Percentiles rank a stretch among this genome's conserved stretches.
Conservation (phyloP, 768 basidiomycete genomes). For the Dendrothele bispora region DNA sequence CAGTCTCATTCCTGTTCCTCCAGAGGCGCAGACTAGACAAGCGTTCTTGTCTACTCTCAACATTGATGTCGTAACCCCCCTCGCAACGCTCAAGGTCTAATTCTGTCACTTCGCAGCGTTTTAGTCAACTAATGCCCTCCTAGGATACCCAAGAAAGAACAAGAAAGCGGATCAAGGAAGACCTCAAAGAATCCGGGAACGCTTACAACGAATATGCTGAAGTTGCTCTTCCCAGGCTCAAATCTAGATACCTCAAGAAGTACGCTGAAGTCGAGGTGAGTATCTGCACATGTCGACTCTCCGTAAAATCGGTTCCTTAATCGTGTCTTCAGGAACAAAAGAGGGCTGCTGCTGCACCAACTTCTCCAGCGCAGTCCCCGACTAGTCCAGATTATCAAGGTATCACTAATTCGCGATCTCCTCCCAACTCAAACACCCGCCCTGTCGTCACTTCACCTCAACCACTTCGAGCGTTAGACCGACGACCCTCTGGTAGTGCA, state of each 20-base stretch:
- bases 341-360: slow-evolving; percentile 37
- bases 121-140: slow-evolving; percentile 2
- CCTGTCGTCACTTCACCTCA: slow-evolving; percentile 70
- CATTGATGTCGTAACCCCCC: slow-evolving; percentile 69
- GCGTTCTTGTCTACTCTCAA: slow-evolving; percentile 75
- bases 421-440: slow-evolving; percentile 45
- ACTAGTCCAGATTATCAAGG: slow-evolving; percentile 34
- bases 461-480: slow-evolving; percentile 72
- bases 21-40: slow-evolving; percentile 81
- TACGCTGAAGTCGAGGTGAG: slow-evolving; percentile 85
- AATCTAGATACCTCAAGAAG: slow-evolving; percentile 78
- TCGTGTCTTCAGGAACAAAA: slow-evolving; percentile 60
- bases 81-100: slow-evolving; percentile 65
- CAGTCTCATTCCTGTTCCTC: slow-evolving; percentile 11
- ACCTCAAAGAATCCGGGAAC: slow-evolving; percentile 73
- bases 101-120: neutral
- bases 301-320: slow-evolving; percentile 4
- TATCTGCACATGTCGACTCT: neutral
- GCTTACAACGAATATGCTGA: slow-evolving; percentile 85
- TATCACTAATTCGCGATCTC: slow-evolving; percentile 40
- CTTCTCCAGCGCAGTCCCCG: slow-evolving; percentile 29
- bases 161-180: slow-evolving; percentile 89
- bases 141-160: slow-evolving; percentile 92
- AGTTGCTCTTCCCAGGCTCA: slow-evolving; percentile 75
- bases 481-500: slow-evolving; percentile 65